These are phyloP conservation scores for Colletotrichum tanaceti DNA, from an alignment of 2,329 filamentous ascomycete species.

Conservation along the genomic window DNA sequence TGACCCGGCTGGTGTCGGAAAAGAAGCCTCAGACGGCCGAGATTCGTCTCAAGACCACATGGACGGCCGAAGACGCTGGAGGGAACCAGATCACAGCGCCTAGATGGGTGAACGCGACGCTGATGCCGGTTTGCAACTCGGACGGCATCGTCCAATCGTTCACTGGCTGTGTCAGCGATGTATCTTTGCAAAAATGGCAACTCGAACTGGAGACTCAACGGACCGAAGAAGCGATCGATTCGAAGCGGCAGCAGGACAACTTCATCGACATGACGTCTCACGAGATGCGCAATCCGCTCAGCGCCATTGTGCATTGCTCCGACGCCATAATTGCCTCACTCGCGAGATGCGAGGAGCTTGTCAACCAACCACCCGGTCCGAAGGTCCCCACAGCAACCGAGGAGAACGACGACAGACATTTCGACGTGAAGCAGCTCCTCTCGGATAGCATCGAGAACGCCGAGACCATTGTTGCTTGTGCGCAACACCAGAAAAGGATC, in stretches of 20 bases:
- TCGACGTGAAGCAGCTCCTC: slow-evolving; percentile 57
- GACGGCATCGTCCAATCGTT: slow-evolving; percentile 61
- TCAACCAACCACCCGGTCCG: slow-evolving; percentile 40
- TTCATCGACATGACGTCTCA: slow-evolving; percentile 83
- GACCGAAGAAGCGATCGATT: slow-evolving; percentile 68
- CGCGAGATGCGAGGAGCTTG: slow-evolving; percentile 56
- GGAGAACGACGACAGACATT: slow-evolving; percentile 21
- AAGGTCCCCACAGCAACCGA: slow-evolving; percentile 12
- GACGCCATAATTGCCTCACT: slow-evolving; percentile 73
- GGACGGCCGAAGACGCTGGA: slow-evolving; percentile 58
- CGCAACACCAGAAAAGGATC: slow-evolving; percentile 83
- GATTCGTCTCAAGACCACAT: slow-evolving; percentile 60
- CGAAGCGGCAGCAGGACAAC: slow-evolving; percentile 78
- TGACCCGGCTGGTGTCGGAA: slow-evolving; percentile 54
- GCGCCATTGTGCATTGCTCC: slow-evolving; percentile 78
- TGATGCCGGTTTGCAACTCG: slow-evolving; percentile 61
- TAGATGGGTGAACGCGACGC: slow-evolving; percentile 61
- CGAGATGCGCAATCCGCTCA: slow-evolving; percentile 79
- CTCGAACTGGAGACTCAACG: slow-evolving; percentile 61
- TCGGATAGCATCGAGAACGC: slow-evolving; percentile 76
- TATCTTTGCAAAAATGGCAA: slow-evolving; percentile 63
- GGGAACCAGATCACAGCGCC: slow-evolving; percentile 58
- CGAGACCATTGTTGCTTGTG: slow-evolving; percentile 81
- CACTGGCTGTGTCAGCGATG: slow-evolving; percentile 62
- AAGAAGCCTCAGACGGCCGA: slow-evolving; percentile 60